Evolutionary conservation across 2,329 filamentous ascomycete species (phyloP).

Genomic region (Penicillium concentricum): DNA sequence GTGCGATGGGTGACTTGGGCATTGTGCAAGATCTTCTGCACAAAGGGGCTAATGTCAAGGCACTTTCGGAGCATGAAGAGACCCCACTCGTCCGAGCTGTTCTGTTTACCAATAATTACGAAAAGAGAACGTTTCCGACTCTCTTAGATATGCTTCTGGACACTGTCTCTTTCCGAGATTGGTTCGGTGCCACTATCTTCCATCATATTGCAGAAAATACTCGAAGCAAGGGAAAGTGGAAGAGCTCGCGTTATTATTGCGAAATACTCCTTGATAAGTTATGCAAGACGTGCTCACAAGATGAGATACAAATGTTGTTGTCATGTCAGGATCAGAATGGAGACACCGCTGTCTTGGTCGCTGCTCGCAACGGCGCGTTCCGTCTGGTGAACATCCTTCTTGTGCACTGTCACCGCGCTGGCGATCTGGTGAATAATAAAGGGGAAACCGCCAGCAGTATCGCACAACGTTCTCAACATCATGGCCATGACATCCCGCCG

Average conservation of each 20-base stretch:
- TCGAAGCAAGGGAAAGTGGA: constrained; percentile 78
- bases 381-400: constrained; percentile 67
- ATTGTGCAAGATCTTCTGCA: constrained; percentile 84
- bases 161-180: constrained; percentile 77
- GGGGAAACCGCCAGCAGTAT: constrained; percentile 83
- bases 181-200: constrained; percentile 81
- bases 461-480: constrained; percentile 69
- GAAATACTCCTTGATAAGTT: constrained; percentile 88
- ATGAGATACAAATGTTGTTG: constrained; percentile 73
- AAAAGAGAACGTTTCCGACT: constrained; percentile 84
- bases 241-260: constrained; percentile 88
- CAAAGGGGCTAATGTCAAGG: constrained; percentile 72
- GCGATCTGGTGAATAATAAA: constrained; percentile 77
- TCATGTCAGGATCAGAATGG: constrained; percentile 82
- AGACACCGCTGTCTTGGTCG: constrained; percentile 86
- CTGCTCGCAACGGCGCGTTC: constrained; percentile 82
- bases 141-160: constrained; percentile 80
- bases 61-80: constrained; percentile 70
- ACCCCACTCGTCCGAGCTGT: constrained; percentile 94
- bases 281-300: constrained; percentile 71
- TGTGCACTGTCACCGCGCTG: constrained; percentile 71
- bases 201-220: constrained; percentile 92
- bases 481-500: constrained; percentile 63
- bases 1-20: constrained; percentile 92
- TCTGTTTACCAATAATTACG: constrained; percentile 94